phyloP scores from a whole-genome alignment of 1,139 yeast genomes.

The Nakaseomyces kungkrabaensis region DNA sequence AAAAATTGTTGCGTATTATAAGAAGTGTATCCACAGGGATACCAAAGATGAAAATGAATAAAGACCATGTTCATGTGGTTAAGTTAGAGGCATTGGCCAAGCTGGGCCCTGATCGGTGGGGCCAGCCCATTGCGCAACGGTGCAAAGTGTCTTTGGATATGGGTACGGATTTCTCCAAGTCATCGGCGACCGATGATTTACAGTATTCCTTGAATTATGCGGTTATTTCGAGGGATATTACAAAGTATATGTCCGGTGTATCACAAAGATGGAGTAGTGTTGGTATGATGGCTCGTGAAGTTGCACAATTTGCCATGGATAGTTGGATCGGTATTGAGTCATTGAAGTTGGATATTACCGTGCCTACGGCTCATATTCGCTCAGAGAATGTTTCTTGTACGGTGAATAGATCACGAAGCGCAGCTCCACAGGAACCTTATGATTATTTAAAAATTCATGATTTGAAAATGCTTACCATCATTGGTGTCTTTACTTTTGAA shows the following conservation, averaged over 20 bases:
- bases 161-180: slow-evolving; percentile 57
- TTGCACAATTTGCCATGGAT: slow-evolving; percentile 41
- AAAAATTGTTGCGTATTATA: slow-evolving; percentile 1
- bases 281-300: slow-evolving; percentile 47
- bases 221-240: slow-evolving; percentile 51
- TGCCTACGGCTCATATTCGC: slow-evolving; percentile 38
- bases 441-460: slow-evolving; percentile 44
- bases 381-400: slow-evolving; percentile 40
- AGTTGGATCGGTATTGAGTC: slow-evolving; percentile 24
- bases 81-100: slow-evolving; percentile 53
- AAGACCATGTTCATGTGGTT: slow-evolving; percentile 49
- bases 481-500: slow-evolving; percentile 90
- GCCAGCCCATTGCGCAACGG: slow-evolving; percentile 60
- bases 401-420: slow-evolving; percentile 20
- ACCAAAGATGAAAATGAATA: slow-evolving; percentile 4
- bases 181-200: slow-evolving; percentile 69
- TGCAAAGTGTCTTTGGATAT: slow-evolving; percentile 49
- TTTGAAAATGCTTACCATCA: slow-evolving; percentile 57
- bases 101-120: slow-evolving; percentile 73
- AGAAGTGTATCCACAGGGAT: slow-evolving; percentile 2
- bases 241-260: slow-evolving; percentile 12
- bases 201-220: slow-evolving; percentile 81
- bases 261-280: slow-evolving; percentile 40
- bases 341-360: slow-evolving; percentile 15
- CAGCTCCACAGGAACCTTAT: slow-evolving; percentile 10